These are phyloP conservation scores for Cercospora canescens DNA, from an alignment of 2,329 filamentous ascomycete species.

Conservation along the genomic window DNA sequence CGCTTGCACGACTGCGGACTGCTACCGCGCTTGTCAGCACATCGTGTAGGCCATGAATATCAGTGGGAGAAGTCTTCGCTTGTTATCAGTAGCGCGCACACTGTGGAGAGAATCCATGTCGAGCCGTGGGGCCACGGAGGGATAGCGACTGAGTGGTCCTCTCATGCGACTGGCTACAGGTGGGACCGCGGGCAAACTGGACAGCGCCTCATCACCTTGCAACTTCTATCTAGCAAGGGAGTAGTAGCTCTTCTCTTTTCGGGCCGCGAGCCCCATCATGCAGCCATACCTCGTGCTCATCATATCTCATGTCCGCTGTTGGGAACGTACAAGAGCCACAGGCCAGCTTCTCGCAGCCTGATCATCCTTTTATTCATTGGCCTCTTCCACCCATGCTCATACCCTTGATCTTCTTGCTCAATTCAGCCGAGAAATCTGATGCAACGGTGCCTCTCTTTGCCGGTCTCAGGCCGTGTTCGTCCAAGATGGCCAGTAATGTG, in stretches of 20 bases:
- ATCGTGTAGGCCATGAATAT: too few species aligned
- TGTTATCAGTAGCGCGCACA: too few species aligned
- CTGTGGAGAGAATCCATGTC: too few species aligned
- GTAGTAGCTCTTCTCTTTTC: background rate
- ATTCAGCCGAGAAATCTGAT: slow-evolving; percentile 9
- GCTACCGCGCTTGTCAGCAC: too few species aligned
- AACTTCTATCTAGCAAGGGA: background rate
- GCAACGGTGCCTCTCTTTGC: slow-evolving; percentile 46
- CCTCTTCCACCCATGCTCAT: slow-evolving; percentile 13
- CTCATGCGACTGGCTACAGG: too few species aligned
- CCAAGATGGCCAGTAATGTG: slow-evolving; percentile 78
- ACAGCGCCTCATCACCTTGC: too few species aligned
- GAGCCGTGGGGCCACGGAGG: too few species aligned
- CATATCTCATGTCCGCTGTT: background rate
- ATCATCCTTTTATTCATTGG: background rate
- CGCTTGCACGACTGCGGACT: too few species aligned
- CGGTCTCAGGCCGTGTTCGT: slow-evolving; percentile 84
- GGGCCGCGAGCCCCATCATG: background rate
- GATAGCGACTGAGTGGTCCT: too few species aligned
- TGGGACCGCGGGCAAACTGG: too few species aligned
- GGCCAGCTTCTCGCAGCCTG: background rate
- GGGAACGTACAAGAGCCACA: background rate
- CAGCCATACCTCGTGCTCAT: background rate
- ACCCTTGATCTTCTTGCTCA: slow-evolving; percentile 35
- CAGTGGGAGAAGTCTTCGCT: too few species aligned